Percentiles rank a stretch among this genome's conserved stretches.
Evolutionary conservation across 345 rosid species (phyloP).

Genomic region (Citrus sp.): DNA sequence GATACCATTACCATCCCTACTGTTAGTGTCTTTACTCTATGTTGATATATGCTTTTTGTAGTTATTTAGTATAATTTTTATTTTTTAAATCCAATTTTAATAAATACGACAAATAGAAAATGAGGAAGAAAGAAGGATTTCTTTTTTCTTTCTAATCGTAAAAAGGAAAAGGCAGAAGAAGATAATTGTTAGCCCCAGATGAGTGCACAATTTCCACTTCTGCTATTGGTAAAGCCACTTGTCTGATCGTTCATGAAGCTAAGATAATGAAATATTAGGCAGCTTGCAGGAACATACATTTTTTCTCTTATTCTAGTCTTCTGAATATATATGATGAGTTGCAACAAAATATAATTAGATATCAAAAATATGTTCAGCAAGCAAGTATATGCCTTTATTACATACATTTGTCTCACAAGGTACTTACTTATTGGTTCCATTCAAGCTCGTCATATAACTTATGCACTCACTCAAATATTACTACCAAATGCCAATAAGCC

Average conservation of each 20-base stretch:
- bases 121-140: background rate
- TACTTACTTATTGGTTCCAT: constrained; percentile 12
- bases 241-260: background rate
- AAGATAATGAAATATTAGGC: background rate
- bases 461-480: constrained; percentile 17
- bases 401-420: constrained; percentile 6
- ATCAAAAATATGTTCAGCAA: background rate
- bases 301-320: constrained; percentile 9
- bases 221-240: background rate
- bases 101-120: background rate
- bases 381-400: background rate
- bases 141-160: background rate
- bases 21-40: too few relatives aligned
- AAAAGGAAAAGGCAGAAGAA: background rate
- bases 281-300: background rate
- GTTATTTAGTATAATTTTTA: too few relatives aligned
- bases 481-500: constrained; percentile 6
- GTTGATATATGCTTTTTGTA: too few relatives aligned
- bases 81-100: background rate
- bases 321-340: background rate
- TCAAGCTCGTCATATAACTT: constrained; percentile 22
- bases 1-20: too few relatives aligned
- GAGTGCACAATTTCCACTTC: background rate
- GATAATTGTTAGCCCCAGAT: background rate
- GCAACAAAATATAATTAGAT: background rate